Evolutionary conservation across 2,329 filamentous ascomycete genomes (phyloP), one percentile per base, ranked within the genome.

Genomic region (Penicillium paneum): DNA sequence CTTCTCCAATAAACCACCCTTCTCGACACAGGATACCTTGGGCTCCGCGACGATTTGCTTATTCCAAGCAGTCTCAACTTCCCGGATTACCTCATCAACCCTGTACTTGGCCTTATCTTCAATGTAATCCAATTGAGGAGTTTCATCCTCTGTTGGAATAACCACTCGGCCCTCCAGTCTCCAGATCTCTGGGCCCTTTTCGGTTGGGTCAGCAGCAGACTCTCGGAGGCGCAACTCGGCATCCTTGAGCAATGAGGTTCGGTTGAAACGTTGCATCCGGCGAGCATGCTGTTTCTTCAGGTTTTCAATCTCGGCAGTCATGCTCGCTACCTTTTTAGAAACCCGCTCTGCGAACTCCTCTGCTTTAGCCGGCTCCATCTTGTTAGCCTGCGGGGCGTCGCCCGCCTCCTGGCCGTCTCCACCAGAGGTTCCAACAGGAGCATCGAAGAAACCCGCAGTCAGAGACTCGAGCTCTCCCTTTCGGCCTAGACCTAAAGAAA

Each of bases 281-380:
- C 84, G 85, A 3, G 84, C 86, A 71, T 99, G 93, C 28, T 88
- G 84, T 32, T 83, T 83, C 72, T 91, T 90, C 83, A 97, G 86
- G 63, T 84, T 86, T 63, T 92, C 88, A 52, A 97, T 91, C 65
- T 97, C 92, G 1, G 84, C 84, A 57, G 89, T 84, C 47, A 90
- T 88, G 28, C 88, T 83, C 8, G 83, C 81, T 11, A 94, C 81
- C 67, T 89, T 88, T 44, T 88, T 83, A 21, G 83, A 77, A 2
- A 92, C 89, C 34, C 91, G 85, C 67, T 88, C 87, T 54, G 88
- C 86, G 72, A 97, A 97, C 63, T 94, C 88, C 41, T 90, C 87
- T 0, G 92, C 84, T 65, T 93, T 84, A n/a, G 84, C 88, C 3
- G 85, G 76, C 56, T 91, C 88, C 48, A 97, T 76, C 56, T 83